A percentile compares a stretch with the other conserved stretches of the same genome.
phyloP scores from a whole-genome alignment of 331 rosid genomes.

The Telfairia occidentalis region DNA sequence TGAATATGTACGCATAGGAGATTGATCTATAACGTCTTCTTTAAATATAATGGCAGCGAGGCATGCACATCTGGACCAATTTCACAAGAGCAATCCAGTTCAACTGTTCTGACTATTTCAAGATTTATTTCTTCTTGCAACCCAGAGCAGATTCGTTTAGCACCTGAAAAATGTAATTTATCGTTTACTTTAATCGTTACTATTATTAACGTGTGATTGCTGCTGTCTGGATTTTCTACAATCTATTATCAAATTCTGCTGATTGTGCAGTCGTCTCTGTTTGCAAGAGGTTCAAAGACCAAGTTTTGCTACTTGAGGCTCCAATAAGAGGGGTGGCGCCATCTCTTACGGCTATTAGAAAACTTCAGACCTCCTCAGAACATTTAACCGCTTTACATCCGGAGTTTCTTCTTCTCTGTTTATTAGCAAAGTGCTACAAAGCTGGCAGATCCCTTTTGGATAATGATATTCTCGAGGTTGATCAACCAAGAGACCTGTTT shows the following conservation, averaged over 20 bases:
- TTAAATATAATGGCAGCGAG: constrained; percentile 44
- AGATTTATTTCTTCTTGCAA: constrained; percentile 49
- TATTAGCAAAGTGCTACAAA: constrained; percentile 76
- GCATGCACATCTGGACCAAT: constrained; percentile 37
- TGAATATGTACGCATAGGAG: background rate
- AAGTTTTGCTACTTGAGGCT: constrained; percentile 52
- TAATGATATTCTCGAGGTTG: constrained; percentile 66
- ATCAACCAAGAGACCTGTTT: constrained; percentile 78
- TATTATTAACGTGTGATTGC: background rate
- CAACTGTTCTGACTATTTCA: constrained; percentile 29
- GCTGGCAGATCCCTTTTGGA: constrained; percentile 61
- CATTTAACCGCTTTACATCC: constrained; percentile 75
- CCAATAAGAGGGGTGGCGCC: constrained; percentile 85
- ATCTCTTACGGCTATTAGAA: constrained; percentile 52
- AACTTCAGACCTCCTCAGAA: constrained; percentile 55
- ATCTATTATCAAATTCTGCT: background rate
- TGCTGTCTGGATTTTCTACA: background rate
- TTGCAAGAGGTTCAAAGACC: constrained; percentile 76
- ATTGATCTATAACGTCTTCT: background rate
- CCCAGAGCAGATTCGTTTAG: constrained; percentile 66
- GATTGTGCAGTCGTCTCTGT: constrained; percentile 52
- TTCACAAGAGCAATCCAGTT: constrained; percentile 48
- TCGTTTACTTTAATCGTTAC: background rate
- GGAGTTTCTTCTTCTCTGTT: constrained; percentile 79
- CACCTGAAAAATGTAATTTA: constrained; percentile 66